Evolutionary conservation across 768 basidiomycete species (phyloP), one percentile per base, ranked within the genome.

Genomic region (Suillus placidus): DNA sequence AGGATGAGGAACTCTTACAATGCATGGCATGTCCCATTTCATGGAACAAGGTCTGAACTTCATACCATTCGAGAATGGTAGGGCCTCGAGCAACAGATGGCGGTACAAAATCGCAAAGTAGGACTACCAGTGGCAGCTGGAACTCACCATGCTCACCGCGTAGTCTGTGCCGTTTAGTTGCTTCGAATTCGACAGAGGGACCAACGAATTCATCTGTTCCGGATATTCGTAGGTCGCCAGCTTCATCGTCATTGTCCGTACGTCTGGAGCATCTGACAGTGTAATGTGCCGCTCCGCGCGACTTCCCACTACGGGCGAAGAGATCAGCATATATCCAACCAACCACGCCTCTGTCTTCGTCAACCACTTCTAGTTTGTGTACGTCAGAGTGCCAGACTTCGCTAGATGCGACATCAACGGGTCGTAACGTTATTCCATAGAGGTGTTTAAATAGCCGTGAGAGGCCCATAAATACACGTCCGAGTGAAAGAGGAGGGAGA

Each of bases 21-120:
- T 99, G 97, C 87, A 99, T 95, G 13, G 97, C 97, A 79, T 99
- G 97, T 1, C 97, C 97, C 95, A 99, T 97, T 79, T 99, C 97
- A 71, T 99, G 97, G 79, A 95, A 97, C 30, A 99, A 80, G 2
- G 97, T 99, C 74, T 92, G 82, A 10, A 98, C 93, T 70, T 99
- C 95, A 70, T 92, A 90, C 95, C 96, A 99, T 64, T 90, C 88
- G 26, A 99, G 79, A 60, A 90, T 77, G 0, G 93, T 89, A 6
- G 93, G 85, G 0, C 89, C 90, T 14, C 82, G 78, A n/a, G 83
- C 77, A 20, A 83, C 67, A 4, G 86, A 80, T 26, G 92, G 89
- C 35, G 82, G 84, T 26, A 85, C 80, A 71, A 98, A 97, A 71
- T 96, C 96, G 71, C 93, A 97, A 8, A 95, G 79, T 14, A 99